These are phyloP conservation scores for Podospora australis DNA, from an alignment of 495 filamentous ascomycete species.

Conservation along the genomic window DNA sequence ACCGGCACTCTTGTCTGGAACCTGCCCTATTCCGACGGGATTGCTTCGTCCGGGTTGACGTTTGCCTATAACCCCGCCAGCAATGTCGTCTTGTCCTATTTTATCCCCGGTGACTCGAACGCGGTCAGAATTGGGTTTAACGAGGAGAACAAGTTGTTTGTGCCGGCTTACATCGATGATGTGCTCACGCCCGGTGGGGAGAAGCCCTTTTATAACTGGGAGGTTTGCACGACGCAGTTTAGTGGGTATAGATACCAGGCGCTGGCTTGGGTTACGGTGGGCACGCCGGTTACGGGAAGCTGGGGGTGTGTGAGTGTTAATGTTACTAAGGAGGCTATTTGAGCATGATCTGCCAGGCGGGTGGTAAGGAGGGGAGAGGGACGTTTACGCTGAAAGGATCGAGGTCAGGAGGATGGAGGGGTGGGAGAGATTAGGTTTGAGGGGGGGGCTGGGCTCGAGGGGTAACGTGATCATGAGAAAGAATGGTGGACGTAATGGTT, in stretches of 20 bases:
- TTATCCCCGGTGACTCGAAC: background rate
- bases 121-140: background rate
- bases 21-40: conserved; percentile 14
- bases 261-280: background rate
- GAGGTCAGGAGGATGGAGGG: no score
- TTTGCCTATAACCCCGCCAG: background rate
- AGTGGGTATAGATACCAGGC: background rate
- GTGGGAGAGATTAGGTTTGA: no score
- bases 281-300: background rate
- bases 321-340: no score
- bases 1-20: conserved; percentile 32
- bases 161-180: background rate
- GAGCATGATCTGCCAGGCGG: no score
- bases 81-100: background rate
- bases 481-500: no score
- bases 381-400: no score
- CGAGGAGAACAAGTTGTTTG: background rate
- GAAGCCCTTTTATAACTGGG: background rate
- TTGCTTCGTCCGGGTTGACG: background rate
- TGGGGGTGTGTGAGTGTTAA: background rate
- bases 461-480: no score
- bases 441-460: no score
- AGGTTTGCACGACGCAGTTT: background rate
- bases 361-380: no score
- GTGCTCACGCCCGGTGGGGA: background rate